A percentile compares a stretch with the other conserved stretches of the same genome.
These are phyloP conservation scores for Hypoxylon sp. DNA, from an alignment of 2,329 filamentous ascomycete genomes.

Conservation along the genomic window DNA sequence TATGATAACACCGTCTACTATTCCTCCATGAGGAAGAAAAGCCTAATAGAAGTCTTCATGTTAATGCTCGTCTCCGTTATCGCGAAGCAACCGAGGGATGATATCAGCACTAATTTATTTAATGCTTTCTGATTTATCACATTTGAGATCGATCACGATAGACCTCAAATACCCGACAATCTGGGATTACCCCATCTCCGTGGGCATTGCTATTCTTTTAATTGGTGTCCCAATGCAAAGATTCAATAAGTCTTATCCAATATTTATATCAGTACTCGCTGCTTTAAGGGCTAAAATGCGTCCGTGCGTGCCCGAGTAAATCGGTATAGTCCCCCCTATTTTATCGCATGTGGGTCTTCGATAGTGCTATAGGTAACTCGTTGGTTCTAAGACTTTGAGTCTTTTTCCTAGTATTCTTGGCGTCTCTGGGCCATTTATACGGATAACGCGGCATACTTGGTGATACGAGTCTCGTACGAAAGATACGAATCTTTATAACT, in stretches of 20 bases:
- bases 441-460: neutral
- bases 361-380: neutral
- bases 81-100: neutral
- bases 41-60: neutral
- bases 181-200: neutral
- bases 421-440: neutral
- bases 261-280: neutral
- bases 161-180: neutral
- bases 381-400: neutral
- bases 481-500: neutral
- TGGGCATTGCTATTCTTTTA: neutral
- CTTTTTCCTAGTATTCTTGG: neutral
- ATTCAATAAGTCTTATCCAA: neutral
- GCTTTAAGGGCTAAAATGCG: neutral
- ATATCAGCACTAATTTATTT: neutral
- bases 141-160: neutral
- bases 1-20: constrained; percentile 5
- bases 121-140: neutral
- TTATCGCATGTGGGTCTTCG: neutral
- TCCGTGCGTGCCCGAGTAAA: neutral
- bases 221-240: neutral
- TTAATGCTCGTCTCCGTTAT: neutral
- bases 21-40: neutral
- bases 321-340: neutral
- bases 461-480: neutral